phyloP scores from a whole-genome alignment of 139 green algal genomes.

The Micractinium sp. region DNA sequence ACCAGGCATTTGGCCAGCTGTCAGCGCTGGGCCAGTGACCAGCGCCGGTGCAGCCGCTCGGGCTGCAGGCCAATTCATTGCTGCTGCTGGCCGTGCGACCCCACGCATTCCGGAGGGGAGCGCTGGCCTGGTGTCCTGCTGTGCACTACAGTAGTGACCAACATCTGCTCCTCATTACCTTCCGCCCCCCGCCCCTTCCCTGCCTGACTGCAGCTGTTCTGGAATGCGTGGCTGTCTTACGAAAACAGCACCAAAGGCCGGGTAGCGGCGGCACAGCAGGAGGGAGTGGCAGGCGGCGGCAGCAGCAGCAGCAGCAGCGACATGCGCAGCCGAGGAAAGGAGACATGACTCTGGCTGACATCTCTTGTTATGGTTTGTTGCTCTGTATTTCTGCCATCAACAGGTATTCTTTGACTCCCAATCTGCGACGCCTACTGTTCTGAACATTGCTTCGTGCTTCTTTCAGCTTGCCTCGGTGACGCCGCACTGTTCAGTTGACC shows the following conservation, averaged over 20 bases:
- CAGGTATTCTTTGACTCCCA: background rate
- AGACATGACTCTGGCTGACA: background rate
- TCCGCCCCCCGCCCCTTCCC: background rate
- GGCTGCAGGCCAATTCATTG: background rate
- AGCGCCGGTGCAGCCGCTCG: too few relatives aligned
- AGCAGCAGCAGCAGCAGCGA: background rate
- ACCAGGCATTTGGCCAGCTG: too few relatives aligned
- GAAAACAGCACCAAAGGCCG: slow-evolving; percentile 25
- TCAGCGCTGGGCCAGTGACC: too few relatives aligned
- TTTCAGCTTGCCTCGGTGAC: too few relatives aligned
- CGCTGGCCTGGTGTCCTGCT: background rate
- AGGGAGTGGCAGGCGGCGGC: background rate
- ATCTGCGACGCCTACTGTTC: too few relatives aligned
- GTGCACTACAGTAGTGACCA: background rate
- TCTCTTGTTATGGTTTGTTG: background rate
- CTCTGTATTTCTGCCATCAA: background rate
- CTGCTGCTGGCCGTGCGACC: background rate
- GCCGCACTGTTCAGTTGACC: too few relatives aligned
- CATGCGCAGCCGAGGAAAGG: background rate
- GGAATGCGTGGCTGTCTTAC: slow-evolving; percentile 61
- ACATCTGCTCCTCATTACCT: background rate
- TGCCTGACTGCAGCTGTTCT: slow-evolving; percentile 46
- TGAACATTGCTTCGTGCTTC: too few relatives aligned
- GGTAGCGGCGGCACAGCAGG: background rate
- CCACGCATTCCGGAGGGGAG: background rate